Base-by-base conservation (phyloP, 2,329 filamentous ascomycete species). In the Cytospora piceae region DNA sequence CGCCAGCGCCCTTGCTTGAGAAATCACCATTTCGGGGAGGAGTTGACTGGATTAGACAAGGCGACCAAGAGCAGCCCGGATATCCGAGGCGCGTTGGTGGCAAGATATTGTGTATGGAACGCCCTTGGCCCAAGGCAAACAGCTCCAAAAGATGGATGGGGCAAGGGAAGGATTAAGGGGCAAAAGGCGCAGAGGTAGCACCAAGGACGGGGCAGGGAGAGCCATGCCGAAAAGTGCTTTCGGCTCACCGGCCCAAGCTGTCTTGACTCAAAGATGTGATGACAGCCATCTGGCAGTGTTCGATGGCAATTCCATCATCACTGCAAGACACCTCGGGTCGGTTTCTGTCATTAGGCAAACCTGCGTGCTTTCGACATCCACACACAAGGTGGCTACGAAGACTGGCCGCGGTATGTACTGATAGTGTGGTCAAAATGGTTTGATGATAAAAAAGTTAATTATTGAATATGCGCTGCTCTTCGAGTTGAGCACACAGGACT, bases 1-100 rank as follows among this genome's bases (percentile, higher is more conserved):
- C 65, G 95, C 94, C 39, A 79, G 84, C 42, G 75, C 83, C 64
- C 78, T 83, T 69, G 80, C 81, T 69, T 86, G 75, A 80, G 53
- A 46, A 3, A 17, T 11, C 7, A 17, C 29, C 17, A 27, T 4
- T 20, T 24, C 15, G 46, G 9, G 9, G 46, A 49, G 46, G 46
- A 49, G n/a, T 49, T 49, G 46, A 49, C 14, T 24, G 22, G n/a
- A 49, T 49, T 49, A 12, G n/a, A 49, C 20, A 24, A 22, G n/a
- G 46, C n/a, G 11, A 12, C n/a, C 22, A 24, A 49, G 46, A 49
- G n/a, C n/a, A 24, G 46, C 46, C 20, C 22, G n/a, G n/a, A 1
- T 24, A 49, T n/a, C 46, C 42, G 22, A 20, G 46, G 22, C 46
- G n/a, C 46, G 11, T 49, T 49, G 11, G 46, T 49, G 4, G 46